Conservation (phyloP, 2,329 filamentous ascomycete genomes). For the Raffaelea deltoideospora region DNA sequence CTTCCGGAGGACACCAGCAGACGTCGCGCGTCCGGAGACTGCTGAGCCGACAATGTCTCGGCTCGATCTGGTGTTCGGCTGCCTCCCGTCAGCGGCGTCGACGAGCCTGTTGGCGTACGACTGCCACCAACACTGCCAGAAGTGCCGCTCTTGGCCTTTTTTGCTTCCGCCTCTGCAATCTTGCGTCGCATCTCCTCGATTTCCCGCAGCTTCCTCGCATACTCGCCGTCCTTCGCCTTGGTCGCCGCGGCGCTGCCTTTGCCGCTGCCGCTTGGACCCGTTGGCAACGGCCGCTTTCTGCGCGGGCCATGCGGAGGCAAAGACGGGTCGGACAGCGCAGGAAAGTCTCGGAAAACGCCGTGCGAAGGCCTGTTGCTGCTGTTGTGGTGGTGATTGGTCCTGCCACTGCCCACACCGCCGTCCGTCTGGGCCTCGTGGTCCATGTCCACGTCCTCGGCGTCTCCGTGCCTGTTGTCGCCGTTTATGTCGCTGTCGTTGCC, state of each 20-base stretch:
- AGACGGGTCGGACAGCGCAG: constrained; percentile 23
- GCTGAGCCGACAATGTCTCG: too few species aligned
- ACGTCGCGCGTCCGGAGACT: too few species aligned
- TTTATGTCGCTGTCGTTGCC: too few species aligned
- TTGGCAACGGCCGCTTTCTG: too few species aligned
- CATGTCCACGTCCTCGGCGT: constrained; percentile 51
- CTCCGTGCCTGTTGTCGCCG: too few species aligned
- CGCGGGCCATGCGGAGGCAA: too few species aligned
- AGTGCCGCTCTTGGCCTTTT: constrained; percentile 23
- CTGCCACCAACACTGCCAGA: too few species aligned
- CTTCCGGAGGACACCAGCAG: too few species aligned
- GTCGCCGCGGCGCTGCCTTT: constrained; percentile 16
- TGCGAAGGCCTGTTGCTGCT: too few species aligned
- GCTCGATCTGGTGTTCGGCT: constrained; percentile 16
- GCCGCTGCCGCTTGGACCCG: too few species aligned
- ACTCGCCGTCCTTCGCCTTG: constrained; percentile 21
- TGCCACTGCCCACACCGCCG: too few species aligned
- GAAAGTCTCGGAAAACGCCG: constrained; percentile 28
- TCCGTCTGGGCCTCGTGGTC: constrained; percentile 43
- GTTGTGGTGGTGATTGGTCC: too few species aligned
- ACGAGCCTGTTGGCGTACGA: constrained; percentile 13
- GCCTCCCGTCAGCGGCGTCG: constrained; percentile 13
- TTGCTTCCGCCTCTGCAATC: constrained; percentile 44
- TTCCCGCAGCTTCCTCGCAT: constrained; percentile 37
- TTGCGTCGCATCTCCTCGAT: constrained; percentile 46